These are phyloP conservation scores for Plasmodium cynomolgi DNA, from an alignment of 169 alveolate species.

Conservation along the genomic window DNA sequence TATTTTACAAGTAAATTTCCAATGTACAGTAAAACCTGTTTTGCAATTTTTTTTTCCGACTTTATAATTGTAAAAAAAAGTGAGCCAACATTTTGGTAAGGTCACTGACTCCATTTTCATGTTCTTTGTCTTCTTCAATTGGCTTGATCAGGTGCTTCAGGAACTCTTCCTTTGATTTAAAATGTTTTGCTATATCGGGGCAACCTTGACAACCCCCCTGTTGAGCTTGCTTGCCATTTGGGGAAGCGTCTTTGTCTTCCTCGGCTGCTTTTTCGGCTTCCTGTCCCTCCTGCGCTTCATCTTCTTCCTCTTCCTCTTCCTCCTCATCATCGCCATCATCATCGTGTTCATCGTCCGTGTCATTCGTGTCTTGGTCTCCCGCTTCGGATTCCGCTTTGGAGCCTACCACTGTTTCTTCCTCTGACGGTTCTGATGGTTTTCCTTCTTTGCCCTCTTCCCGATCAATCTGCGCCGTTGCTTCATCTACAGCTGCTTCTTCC, in stretches of 20 bases:
- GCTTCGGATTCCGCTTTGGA: background rate
- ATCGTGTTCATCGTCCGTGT: background rate
- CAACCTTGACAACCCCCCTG: background rate
- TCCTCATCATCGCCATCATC: background rate
- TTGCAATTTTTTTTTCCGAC: background rate
- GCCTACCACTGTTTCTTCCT: background rate
- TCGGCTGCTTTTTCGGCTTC: background rate
- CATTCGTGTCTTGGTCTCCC: background rate
- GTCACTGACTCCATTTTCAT: background rate
- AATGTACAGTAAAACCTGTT: background rate
- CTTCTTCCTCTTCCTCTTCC: background rate
- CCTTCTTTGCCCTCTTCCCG: background rate
- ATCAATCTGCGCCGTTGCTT: background rate
- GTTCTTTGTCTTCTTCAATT: background rate
- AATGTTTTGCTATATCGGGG: background rate
- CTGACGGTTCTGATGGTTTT: background rate
- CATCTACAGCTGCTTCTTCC: background rate
- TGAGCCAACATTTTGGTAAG: background rate
- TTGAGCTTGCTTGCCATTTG: background rate
- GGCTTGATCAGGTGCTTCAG: background rate
- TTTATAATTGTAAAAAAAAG: background rate
- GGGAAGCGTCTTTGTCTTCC: background rate
- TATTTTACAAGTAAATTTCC: background rate
- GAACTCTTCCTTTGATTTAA: background rate
- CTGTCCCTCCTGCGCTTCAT: background rate